These are phyloP conservation scores for Aureobasidium sp. DNA, from an alignment of 2,329 filamentous ascomycete genomes.

Conservation along the genomic window DNA sequence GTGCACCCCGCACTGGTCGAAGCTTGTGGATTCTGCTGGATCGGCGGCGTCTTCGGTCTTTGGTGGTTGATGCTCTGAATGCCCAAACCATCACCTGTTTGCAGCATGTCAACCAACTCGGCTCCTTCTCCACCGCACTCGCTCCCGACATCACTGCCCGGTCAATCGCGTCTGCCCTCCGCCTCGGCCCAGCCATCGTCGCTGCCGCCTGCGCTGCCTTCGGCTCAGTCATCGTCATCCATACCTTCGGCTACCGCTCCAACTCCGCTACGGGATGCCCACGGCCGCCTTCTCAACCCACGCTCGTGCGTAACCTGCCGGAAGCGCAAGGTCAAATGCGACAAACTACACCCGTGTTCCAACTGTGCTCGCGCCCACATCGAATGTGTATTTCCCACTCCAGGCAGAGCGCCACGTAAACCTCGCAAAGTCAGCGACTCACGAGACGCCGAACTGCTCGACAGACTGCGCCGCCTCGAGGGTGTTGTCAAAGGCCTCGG, in stretches of 20 bases:
- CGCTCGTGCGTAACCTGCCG: slow-evolving; percentile 45
- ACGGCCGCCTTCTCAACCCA: slow-evolving; percentile 28
- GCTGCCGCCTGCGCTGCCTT: neutral
- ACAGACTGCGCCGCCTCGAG: slow-evolving; percentile 62
- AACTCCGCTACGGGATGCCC: slow-evolving; percentile 20
- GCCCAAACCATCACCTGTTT: neutral
- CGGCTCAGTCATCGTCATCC: neutral
- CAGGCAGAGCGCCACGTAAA: slow-evolving; percentile 62
- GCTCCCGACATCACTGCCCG: neutral
- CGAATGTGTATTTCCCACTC: slow-evolving; percentile 65
- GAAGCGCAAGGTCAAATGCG: slow-evolving; percentile 63
- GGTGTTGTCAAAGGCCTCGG: slow-evolving; percentile 60
- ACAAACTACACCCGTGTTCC: slow-evolving; percentile 67
- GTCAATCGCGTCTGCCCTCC: neutral
- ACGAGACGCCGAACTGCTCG: slow-evolving; percentile 55
- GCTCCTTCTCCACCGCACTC: neutral
- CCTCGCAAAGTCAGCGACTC: slow-evolving; percentile 56
- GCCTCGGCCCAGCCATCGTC: neutral
- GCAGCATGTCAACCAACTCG: neutral
- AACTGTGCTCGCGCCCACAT: slow-evolving; percentile 65
- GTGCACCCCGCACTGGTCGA: neutral
- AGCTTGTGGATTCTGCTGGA: neutral
- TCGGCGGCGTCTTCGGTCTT: neutral
- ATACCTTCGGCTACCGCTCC: neutral
- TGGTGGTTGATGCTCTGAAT: neutral